phyloP scores from a whole-genome alignment of 2,329 filamentous ascomycete species.

The Aspergillus vadensis region DNA sequence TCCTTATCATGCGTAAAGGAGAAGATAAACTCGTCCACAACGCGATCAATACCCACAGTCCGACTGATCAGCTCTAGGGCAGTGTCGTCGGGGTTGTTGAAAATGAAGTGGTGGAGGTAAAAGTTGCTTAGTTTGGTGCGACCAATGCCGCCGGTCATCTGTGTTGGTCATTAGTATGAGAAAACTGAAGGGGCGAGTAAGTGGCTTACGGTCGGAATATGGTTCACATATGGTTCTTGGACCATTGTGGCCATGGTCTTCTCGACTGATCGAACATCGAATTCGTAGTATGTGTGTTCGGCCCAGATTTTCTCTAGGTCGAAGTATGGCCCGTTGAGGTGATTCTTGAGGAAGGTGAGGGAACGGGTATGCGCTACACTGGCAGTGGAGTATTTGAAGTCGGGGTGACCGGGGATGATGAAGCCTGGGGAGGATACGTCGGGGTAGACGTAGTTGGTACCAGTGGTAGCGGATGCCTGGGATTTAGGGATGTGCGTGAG shows the following conservation, averaged over 20 bases:
- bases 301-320: slow-evolving; percentile 79
- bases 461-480: neutral
- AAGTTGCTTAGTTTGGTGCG: slow-evolving; percentile 64
- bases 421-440: slow-evolving; percentile 49
- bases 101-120: slow-evolving; percentile 74
- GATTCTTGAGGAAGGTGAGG: slow-evolving; percentile 65
- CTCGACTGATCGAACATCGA: slow-evolving; percentile 66
- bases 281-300: slow-evolving; percentile 73
- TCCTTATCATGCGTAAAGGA: slow-evolving; percentile 63
- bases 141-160: slow-evolving; percentile 66
- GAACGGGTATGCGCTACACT: slow-evolving; percentile 67
- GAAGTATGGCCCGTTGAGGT: slow-evolving; percentile 66
- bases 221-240: slow-evolving; percentile 75
- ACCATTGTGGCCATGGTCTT: slow-evolving; percentile 83
- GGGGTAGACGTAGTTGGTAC: slow-evolving; percentile 45
- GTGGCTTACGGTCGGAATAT: slow-evolving; percentile 65
- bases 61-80: slow-evolving; percentile 69
- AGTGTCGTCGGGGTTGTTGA: slow-evolving; percentile 69
- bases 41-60: slow-evolving; percentile 69
- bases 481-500: slow-evolving; percentile 23
- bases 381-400: slow-evolving; percentile 58
- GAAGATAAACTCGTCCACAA: slow-evolving; percentile 71
- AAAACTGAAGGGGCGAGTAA: neutral
- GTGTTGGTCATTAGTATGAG: neutral
- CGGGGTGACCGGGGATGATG: slow-evolving; percentile 52